A percentile compares a stretch with the other conserved stretches of the same genome.
phyloP scores from a whole-genome alignment of 176 grass and related monocot genomes.

The Triticum urartu region DNA sequence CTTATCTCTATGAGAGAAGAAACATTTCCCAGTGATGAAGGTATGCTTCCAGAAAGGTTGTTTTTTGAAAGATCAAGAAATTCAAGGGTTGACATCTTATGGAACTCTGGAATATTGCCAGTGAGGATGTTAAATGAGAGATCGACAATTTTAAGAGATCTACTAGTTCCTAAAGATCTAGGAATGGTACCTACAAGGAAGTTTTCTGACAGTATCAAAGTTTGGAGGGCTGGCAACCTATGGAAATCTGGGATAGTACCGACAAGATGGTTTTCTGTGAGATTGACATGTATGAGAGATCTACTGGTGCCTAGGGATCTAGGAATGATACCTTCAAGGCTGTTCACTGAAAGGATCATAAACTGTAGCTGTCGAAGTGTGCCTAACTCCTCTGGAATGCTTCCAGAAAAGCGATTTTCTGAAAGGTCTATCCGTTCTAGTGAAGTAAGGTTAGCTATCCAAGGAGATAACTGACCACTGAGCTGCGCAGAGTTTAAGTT shows the following conservation, averaged over 20 bases:
- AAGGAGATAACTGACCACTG: slow-evolving; percentile 1
- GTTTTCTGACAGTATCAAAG: background rate
- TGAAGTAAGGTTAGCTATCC: slow-evolving; percentile 41
- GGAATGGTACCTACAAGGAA: slow-evolving; percentile 3
- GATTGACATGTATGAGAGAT: background rate
- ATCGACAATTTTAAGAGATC: background rate
- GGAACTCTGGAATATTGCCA: no score
- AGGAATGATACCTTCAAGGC: slow-evolving; percentile 11
- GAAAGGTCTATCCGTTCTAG: slow-evolving; percentile 21
- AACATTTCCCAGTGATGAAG: slow-evolving; percentile 15
- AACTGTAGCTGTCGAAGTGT: background rate
- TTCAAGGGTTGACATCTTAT: background rate
- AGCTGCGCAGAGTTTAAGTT: background rate
- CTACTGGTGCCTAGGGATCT: background rate
- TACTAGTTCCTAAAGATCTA: background rate
- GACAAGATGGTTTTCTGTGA: background rate
- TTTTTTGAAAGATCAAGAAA: background rate
- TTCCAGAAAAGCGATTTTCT: rapidly evolving
- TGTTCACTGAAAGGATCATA: background rate
- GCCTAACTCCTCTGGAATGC: background rate
- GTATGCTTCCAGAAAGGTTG: slow-evolving; percentile 11
- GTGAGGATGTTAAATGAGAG: no score
- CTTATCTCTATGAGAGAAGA: background rate
- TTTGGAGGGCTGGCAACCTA: no score
- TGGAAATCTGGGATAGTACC: background rate